Evolutionary conservation across 2,329 filamentous ascomycete genomes (phyloP), one percentile per base, ranked within the genome.

Genomic region (Ophiostoma angusticollis): DNA sequence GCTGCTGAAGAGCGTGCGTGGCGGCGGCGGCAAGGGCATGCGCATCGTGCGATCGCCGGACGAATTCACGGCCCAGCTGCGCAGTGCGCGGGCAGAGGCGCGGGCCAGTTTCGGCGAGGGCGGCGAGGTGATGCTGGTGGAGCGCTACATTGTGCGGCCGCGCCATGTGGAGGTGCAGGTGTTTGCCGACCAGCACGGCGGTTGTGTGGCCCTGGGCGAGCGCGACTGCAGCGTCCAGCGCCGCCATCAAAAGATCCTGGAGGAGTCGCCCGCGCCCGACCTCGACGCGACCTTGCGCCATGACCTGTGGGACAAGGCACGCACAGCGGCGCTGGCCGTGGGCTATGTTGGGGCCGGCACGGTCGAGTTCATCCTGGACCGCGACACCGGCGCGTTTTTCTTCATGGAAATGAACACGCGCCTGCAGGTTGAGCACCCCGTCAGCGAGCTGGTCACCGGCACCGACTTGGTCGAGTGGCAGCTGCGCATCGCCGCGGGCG

Each of bases 371-470:
- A 81, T 94, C 31, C 78, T 93, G 5, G 85, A 94, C 57, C 82
- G 85, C 54, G 76, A 84, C 50, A 78, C 76, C 6, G 82, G 78
- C 34, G 72, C 80, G 31, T 94, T 91, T 58, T 94, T 75, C 58
- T 84, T 84, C 50, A 80, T 83, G 71, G 80, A 84, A 60, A 82
- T 84, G 71, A 81, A 84, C 53, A 95, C 91, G 0, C 72, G 91
- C 37, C 65, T 98, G 16, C 91, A 98, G 59, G 91, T 98, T 35
- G 91, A 98, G 62, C 91, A 98, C 53, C 91, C 91, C 0, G 91
- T 96, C 16, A 96, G 67, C 31, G 72, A 75, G 56, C 76, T 77
- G 67, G 73, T 79, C 35, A 80, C 75, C 2, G 75, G 75, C 6
- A 70, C 75, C 6, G 74, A 80, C 49, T 79, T 98, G 25, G 91